Percentiles rank a stretch among this genome's conserved stretches.
These are phyloP conservation scores for Dacryopinax primogenitus DNA, from an alignment of 768 basidiomycete species.

Conservation along the genomic window DNA sequence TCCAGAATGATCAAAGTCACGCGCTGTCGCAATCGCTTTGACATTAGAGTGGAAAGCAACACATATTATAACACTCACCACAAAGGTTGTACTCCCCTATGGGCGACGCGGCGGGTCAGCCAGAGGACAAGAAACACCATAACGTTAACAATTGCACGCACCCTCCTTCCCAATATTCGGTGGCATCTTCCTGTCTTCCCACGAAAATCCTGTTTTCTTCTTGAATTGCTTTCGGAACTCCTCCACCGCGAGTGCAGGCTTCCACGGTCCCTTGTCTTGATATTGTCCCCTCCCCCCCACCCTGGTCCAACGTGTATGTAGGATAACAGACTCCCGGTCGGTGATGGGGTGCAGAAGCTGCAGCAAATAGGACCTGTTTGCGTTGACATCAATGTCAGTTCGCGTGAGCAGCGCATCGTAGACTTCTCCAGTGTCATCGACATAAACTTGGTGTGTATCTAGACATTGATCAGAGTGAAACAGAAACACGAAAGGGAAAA, in stretches of 20 bases:
- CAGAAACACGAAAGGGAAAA: background rate
- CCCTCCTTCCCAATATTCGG: slow-evolving; percentile 41
- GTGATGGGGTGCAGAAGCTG: slow-evolving; percentile 43
- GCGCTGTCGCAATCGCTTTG: slow-evolving; percentile 28
- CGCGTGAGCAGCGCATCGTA: slow-evolving; percentile 32
- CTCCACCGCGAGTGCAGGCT: slow-evolving; percentile 28
- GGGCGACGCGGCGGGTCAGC: background rate
- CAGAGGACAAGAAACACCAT: no score
- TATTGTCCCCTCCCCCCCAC: slow-evolving; percentile 44
- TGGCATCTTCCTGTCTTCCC: slow-evolving; percentile 42
- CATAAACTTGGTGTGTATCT: slow-evolving; percentile 44
- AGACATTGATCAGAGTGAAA: background rate
- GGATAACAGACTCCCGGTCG: slow-evolving; percentile 27
- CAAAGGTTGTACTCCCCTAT: slow-evolving; percentile 49
- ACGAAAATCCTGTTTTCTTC: slow-evolving; percentile 37
- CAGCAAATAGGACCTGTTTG: slow-evolving; percentile 48
- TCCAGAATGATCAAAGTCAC: slow-evolving; percentile 40
- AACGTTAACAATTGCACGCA: slow-evolving; percentile 16
- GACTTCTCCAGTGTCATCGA: slow-evolving; percentile 27
- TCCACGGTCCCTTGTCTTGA: slow-evolving; percentile 40
- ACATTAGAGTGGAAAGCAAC: background rate
- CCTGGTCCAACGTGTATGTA: slow-evolving; percentile 48
- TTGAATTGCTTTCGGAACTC: slow-evolving; percentile 53
- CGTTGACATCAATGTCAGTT: slow-evolving; percentile 37
- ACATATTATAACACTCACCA: slow-evolving; percentile 30